A percentile compares a stretch with the other conserved stretches of the same genome.
Conservation (phyloP, 768 basidiomycete species). For the Chalciporus piperatus region DNA sequence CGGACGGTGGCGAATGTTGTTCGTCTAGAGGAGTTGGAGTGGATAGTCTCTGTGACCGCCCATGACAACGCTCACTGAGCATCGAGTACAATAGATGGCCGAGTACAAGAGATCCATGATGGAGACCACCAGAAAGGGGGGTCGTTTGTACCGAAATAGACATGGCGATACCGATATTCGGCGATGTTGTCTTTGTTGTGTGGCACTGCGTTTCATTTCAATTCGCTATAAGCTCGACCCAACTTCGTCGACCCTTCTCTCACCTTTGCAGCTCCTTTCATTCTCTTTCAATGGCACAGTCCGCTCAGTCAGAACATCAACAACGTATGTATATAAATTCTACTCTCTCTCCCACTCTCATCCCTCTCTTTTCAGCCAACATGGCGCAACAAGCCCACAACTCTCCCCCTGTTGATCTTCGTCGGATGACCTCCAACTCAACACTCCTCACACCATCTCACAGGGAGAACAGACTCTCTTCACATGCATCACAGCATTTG, state of each 20-base stretch:
- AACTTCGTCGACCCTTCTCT: too few relatives aligned
- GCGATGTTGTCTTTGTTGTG: not conserved
- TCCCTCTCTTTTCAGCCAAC: constrained; percentile 12
- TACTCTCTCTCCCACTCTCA: not conserved
- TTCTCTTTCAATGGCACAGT: not conserved
- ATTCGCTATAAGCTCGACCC: not conserved
- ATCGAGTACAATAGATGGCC: too few relatives aligned
- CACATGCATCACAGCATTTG: constrained; percentile 48
- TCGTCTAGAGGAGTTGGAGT: not conserved
- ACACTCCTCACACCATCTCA: constrained; percentile 41
- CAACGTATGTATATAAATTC: not conserved
- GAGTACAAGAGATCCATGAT: too few relatives aligned
- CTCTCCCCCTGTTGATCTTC: constrained; percentile 45
- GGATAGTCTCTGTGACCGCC: too few relatives aligned
- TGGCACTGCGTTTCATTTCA: not conserved
- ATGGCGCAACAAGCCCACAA: constrained; percentile 16
- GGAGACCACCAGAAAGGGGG: not conserved
- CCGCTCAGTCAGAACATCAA: not conserved
- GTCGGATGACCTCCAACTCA: constrained; percentile 53
- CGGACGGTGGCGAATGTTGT: too few relatives aligned
- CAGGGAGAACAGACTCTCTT: constrained; percentile 39
- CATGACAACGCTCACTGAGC: too few relatives aligned
- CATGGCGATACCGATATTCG: too few relatives aligned
- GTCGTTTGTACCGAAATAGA: not conserved
- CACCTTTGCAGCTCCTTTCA: too few relatives aligned